A percentile compares a stretch with the other conserved stretches of the same genome.
Evolutionary conservation across 441 rosid species (phyloP).

Genomic region (Pelargonium cotyledonis): DNA sequence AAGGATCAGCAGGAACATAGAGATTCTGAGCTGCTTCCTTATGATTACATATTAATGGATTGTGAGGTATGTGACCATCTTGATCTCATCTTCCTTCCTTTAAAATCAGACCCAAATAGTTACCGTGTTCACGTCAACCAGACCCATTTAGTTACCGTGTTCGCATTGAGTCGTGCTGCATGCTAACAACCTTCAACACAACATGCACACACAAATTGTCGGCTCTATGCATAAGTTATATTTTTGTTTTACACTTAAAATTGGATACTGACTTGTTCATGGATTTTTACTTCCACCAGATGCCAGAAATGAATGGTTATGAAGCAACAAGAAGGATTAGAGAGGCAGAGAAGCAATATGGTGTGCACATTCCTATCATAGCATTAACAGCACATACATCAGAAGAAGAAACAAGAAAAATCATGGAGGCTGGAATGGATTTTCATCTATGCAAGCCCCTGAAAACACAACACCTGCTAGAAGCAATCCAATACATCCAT

Average conservation of each 20-base stretch:
- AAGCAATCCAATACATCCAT: background rate
- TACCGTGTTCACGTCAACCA: too few relatives aligned
- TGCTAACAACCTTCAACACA: too few relatives aligned
- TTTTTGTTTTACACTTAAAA: too few relatives aligned
- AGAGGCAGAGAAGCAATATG: background rate
- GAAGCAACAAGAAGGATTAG: background rate
- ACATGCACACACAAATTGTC: too few relatives aligned
- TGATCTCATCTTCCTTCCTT: too few relatives aligned
- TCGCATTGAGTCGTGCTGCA: too few relatives aligned
- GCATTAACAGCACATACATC: background rate
- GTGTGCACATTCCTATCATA: background rate
- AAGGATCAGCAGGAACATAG: too few relatives aligned
- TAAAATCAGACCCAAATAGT: too few relatives aligned
- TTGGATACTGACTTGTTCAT: too few relatives aligned
- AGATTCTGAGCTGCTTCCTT: constrained; percentile 30
- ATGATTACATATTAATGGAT: constrained; percentile 69
- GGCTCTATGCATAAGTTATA: too few relatives aligned
- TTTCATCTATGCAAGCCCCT: background rate
- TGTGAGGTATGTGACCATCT: constrained; percentile 44
- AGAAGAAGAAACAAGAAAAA: background rate
- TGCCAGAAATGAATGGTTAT: background rate
- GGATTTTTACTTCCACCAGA: background rate
- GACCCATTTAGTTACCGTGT: too few relatives aligned
- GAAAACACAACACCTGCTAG: background rate
- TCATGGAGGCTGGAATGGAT: background rate